A percentile compares a stretch with the other conserved stretches of the same genome.
These are phyloP conservation scores for Synchytrium microbalum DNA, from an alignment of 371 early-diverging fungal genomes.

Conservation along the genomic window DNA sequence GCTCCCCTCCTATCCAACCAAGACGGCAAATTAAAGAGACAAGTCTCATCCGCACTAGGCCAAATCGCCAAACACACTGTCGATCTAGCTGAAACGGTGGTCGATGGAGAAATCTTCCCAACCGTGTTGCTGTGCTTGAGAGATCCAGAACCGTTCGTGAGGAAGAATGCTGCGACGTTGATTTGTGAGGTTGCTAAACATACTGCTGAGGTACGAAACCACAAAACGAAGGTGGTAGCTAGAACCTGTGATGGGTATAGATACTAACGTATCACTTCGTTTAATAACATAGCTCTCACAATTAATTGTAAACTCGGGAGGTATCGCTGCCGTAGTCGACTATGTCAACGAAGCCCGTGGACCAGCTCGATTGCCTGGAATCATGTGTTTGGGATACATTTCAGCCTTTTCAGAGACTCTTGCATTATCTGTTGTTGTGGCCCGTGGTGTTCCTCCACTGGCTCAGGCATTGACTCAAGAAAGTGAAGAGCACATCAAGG, in stretches of 20 bases:
- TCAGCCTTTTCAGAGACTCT: slow-evolving; percentile 50
- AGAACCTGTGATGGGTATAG: background rate
- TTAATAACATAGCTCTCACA: slow-evolving; percentile 34
- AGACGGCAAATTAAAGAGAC: slow-evolving; percentile 45
- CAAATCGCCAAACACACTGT: slow-evolving; percentile 49
- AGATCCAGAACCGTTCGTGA: slow-evolving; percentile 38
- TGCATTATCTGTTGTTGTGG: slow-evolving; percentile 43
- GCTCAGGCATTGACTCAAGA: slow-evolving; percentile 35
- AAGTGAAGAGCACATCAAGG: slow-evolving; percentile 41
- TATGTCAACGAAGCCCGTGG: slow-evolving; percentile 42
- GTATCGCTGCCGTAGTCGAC: slow-evolving; percentile 46
- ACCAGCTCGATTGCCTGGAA: slow-evolving; percentile 40
- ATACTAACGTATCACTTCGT: slow-evolving; percentile 5
- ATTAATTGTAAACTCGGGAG: slow-evolving; percentile 47
- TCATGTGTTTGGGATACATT: slow-evolving; percentile 50
- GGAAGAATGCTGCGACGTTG: slow-evolving; percentile 42
- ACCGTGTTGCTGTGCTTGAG: slow-evolving; percentile 38
- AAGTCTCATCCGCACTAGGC: slow-evolving; percentile 39
- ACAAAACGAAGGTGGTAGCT: no score
- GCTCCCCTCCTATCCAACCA: slow-evolving; percentile 37
- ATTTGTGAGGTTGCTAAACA: slow-evolving; percentile 52
- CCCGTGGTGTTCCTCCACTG: slow-evolving; percentile 43
- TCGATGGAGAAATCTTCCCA: slow-evolving; percentile 48
- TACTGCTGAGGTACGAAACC: slow-evolving; percentile 38
- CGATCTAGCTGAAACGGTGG: slow-evolving; percentile 47